Evolutionary conservation across 1,284 basidiomycete genomes (phyloP), one percentile per base, ranked within the genome.

Genomic region (Vanrija sp.): DNA sequence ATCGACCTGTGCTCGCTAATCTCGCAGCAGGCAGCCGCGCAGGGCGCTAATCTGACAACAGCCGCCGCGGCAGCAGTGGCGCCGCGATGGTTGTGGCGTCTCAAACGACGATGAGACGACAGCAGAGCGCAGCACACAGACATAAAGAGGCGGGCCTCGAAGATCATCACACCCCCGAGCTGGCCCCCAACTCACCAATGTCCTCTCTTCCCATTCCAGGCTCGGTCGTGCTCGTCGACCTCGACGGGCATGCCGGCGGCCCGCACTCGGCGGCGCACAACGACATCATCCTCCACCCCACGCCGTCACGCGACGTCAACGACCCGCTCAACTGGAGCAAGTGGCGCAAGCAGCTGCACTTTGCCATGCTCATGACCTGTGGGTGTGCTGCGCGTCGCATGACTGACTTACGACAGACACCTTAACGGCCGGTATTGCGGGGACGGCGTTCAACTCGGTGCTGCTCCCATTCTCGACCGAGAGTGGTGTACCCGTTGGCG

Each of bases 261-360:
- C 28, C 44, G 15, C 55, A 49, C 18, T 12, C 34, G 34, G 9
- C 34, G 9, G 9, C 34, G 34, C 44, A 38, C 15, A 51, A 45
- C 19, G 61, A 65, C 23, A 58, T 64, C 28, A 49, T 66, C 25
- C 55, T 66, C 19, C 39, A 52, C 23, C 65, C 65, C 1, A 50
- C 18, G 5, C 65, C 65, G 3, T 58, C 57, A 18, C 55, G 57
- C 38, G 61, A 66, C 39, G 42, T 57, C 15, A 62, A 63, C 25
- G 65, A 66, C 48, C 65, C 65, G 6, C 49, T 66, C 18, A 48
- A 52, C 49, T 66, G 65, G 65, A 46, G 49, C 12, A 39, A 45
- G 39, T 45, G 54, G 44, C 57, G 64, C 29, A 65, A 65, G 54
- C 51, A 58, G 50, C 16, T 63, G 15, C 53, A 54, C 19, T 46